A percentile compares a stretch with the other conserved stretches of the same genome.
Evolutionary conservation across 1,284 basidiomycete species (phyloP).

Genomic region (Ustilago shanxiensis): DNA sequence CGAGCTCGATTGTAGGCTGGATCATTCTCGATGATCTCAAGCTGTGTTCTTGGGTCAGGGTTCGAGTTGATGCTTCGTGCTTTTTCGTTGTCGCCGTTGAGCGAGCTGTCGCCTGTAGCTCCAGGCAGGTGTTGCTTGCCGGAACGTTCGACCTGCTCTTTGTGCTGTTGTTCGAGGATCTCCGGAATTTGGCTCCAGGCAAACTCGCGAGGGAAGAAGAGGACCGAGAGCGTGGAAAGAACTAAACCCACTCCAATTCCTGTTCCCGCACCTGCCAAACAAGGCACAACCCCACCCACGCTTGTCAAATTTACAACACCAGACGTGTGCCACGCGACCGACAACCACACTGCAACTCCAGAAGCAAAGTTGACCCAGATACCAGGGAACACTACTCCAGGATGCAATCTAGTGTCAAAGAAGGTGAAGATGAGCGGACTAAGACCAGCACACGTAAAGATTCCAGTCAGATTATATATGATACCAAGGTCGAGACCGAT

Average conservation of each 20-base stretch:
- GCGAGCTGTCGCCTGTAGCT: neutral
- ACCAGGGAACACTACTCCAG: slow-evolving; percentile 56
- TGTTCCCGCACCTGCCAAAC: slow-evolving; percentile 56
- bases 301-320: slow-evolving; percentile 52
- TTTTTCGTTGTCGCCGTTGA: slow-evolving; percentile 7
- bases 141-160: slow-evolving; percentile 22
- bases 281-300: slow-evolving; percentile 50
- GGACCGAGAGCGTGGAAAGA: slow-evolving; percentile 31
- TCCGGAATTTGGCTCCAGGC: slow-evolving; percentile 55
- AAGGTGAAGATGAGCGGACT: slow-evolving; percentile 61
- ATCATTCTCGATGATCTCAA: slow-evolving; percentile 48
- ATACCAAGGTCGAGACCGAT: slow-evolving; percentile 60
- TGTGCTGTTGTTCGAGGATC: slow-evolving; percentile 38
- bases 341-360: slow-evolving; percentile 64
- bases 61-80: slow-evolving; percentile 15
- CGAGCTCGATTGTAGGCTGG: slow-evolving; percentile 36
- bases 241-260: slow-evolving; percentile 58
- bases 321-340: slow-evolving; percentile 51
- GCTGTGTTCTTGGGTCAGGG: slow-evolving; percentile 33
- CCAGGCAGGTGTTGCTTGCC: slow-evolving; percentile 21
- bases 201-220: slow-evolving; percentile 54
- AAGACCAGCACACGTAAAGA: slow-evolving; percentile 55
- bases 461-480: slow-evolving; percentile 60
- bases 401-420: slow-evolving; percentile 60
- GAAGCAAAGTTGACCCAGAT: slow-evolving; percentile 65